Evolutionary conservation across 202 grass and related monocot species (phyloP), one percentile per base, ranked within the genome.

Genomic region (Panicum hallii): DNA sequence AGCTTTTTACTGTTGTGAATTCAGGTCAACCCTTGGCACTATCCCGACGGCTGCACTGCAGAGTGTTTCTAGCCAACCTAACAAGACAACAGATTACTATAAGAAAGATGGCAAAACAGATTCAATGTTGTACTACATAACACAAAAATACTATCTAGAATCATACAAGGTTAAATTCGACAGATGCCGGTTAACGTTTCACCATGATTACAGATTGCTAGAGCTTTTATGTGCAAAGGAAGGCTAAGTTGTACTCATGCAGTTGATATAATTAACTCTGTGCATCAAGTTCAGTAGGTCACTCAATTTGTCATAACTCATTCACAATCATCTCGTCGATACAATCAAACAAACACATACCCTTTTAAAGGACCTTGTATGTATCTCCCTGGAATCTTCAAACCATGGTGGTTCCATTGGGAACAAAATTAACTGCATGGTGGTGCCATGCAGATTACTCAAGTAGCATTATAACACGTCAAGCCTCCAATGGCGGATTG

Each of bases 381-480:
- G 19, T 53, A 42, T 42, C 70, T 68, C 41, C 8, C 28, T 46
- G 20, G 32, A 69, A 11, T 55, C 69, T 68, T 38, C 9, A 69
- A 80, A 81, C 65, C 55, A 62, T 4, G 11, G 9, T 12, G 13
- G 62, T 81, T 85, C 38, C 16, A 42, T 36, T n/a, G 50, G 12
- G 42, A 44, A 32, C 6, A 81, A 48, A 67, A 40, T 72, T 55
- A 78, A 83, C 44, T 67, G 3, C 66, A 65, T 48, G 23, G 67
- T 73, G 47, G 6, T 79, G 47, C 28, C 45, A n/a, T 48, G 6
- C 81, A 83, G 19, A 79, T 65, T 67, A 73, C 57, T 74, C 49
- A 42, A 79, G 74, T 79, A 72, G 38, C 66, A 79, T 72, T 72
- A 55, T 78, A 23, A 22, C n/a, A 78, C 30, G 64, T 38, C 6